Conservation (phyloP, 306 rosid species). For the Echinosophora koreensis region DNA sequence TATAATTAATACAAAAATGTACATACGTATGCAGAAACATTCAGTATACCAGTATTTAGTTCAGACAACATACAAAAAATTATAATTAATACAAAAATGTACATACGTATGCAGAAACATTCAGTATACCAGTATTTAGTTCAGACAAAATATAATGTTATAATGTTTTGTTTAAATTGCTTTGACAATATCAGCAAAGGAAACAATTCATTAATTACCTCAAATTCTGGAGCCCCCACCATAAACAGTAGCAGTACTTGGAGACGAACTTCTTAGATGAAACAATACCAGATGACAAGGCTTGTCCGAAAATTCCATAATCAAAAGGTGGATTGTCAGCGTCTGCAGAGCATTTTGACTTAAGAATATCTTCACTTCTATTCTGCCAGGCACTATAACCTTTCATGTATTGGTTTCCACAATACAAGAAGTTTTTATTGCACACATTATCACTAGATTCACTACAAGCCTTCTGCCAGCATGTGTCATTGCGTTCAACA, state of each 20-base stretch:
- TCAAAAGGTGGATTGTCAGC: conserved; percentile 53
- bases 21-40: not conserved
- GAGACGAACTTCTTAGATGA: conserved; percentile 65
- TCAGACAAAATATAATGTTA: conserved; percentile 5
- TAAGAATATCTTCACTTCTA: conserved; percentile 28
- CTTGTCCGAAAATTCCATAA: conserved; percentile 75
- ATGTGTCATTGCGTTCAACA: conserved; percentile 83
- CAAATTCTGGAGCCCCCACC: conserved; percentile 97
- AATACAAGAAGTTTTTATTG: conserved; percentile 63
- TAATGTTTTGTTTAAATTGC: not conserved
- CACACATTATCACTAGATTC: conserved; percentile 43
- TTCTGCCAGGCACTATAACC: conserved; percentile 50
- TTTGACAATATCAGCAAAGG: not conserved
- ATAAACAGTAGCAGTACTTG: conserved; percentile 87
- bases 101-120: not conserved
- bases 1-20: conserved; percentile 4
- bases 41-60: not conserved
- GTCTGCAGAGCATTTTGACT: conserved; percentile 48
- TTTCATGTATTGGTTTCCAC: conserved; percentile 55
- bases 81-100: conserved; percentile 6
- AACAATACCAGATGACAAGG: conserved; percentile 67
- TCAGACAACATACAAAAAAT: not conserved
- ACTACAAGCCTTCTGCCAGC: conserved; percentile 78
- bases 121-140: not conserved
- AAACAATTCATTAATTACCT: conserved; percentile 57